Base-by-base conservation (phyloP, 306 rosid species). In the Corylus americana region DNA sequence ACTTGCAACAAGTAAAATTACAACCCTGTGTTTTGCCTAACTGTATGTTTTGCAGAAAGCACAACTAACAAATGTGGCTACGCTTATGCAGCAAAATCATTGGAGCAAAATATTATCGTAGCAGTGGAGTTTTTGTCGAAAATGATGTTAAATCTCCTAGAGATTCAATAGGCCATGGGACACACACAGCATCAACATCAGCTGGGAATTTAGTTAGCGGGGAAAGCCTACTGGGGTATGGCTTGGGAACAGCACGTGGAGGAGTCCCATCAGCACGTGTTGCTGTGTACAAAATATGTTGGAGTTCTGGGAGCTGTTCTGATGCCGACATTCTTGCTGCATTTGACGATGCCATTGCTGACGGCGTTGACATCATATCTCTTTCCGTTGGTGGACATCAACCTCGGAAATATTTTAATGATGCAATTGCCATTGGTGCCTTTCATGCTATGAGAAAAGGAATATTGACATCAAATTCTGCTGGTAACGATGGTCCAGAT, bases 281-380 rank as follows among this genome's bases (percentile, higher is more conserved):
- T 17, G 85, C 86, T 3, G 90, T 87, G 45, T 84, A 87, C 81
- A 84, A 87, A 51, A 35, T 70, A 39, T 82, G 85, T 67, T 84
- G 88, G 90, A 6, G 1, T 0, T 4, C 0, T 0, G 67, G 76
- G 22, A 0, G 22, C 7, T 84, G 89, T 29, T 0, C 0, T 0
- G 85, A 82, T 0, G 71, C 45, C 2, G 80, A 86, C 10, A 66
- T 76, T 0, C 84, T 89, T 22, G 78, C 75, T 0, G 88, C 82
- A 3, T 85, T 91, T 61, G 90, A 89, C 66, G 89, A 75, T 3
- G 92, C 89, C 11, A 86, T 91, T 35, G 84, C 78, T 0, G 93
- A 91, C 35, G 91, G 93, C 1, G 89, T 91, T 11, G 94, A 90
- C 31, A 74, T 88, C 9, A 37, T 88, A 44, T 81, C 89, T 2